Base-by-base conservation (phyloP, 108 stramenopile genomes). In the Thalassiosira profunda region DNA sequence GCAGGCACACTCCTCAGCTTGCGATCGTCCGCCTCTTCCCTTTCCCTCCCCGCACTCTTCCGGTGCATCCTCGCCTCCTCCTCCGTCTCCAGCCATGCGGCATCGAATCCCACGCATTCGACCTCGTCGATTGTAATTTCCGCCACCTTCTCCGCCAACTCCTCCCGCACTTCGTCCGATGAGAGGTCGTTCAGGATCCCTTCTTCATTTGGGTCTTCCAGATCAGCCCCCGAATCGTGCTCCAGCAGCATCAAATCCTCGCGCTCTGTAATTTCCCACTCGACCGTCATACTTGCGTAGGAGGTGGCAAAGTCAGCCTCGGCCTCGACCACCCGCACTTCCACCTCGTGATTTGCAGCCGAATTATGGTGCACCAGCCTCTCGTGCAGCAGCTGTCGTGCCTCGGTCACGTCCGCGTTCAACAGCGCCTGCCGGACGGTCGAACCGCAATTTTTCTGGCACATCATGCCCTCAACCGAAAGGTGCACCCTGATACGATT, bases 401-500 rank as follows among this genome's bases (percentile, higher is more conserved):
- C 8, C 25, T 52, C 11, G 14, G 52, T 29, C 3, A 78, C 9
- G 46, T 78, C 71, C 38, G 77, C 21, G 8, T 47, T 21, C 2
- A 64, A 28, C 25, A 88, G 47, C 0, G 82, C 70, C 31, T 75
- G 62, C 24, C 47, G 61, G 18, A 81, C 84, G 1, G 87, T 88
- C 0, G 82, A 76, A 8, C 93, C 96, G 49, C 96, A 97, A 56
- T 90, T 94, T 51, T 82, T 86, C 79, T 97, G 95, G 66, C 96
- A 97, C 96, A 97, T 97, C 96, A 97, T 96, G 2, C 96, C 96
- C 15, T 84, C 74, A 10, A 97, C 82, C 7, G 67, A 20, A 12
- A 97, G 47, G 62, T 85, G 70, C 15, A 85, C 52, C 15, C 23
- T 60, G 21, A 38, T 40, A 42, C 45, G 30, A 58, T 45, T 51